Evolutionary conservation across 768 basidiomycete genomes (phyloP), one percentile per base, ranked within the genome.

Genomic region (Leccinum barrowsii): DNA sequence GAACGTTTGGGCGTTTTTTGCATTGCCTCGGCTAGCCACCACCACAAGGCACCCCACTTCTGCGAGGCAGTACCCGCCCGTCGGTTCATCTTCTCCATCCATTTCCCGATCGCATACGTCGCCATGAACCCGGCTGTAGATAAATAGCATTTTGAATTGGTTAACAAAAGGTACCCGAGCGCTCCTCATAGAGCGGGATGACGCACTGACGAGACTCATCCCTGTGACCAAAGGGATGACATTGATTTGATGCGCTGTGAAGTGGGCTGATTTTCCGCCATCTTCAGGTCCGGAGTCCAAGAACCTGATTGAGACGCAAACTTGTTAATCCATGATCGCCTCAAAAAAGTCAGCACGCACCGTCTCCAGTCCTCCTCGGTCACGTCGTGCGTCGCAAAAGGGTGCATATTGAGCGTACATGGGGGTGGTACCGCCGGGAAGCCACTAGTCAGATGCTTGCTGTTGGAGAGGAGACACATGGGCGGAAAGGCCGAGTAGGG

Each of bases 391-490:
- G 24, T 26, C 0, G 26, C 26, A 26, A 26, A 26, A 26, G 26
- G 26, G 26, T 26, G 26, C 0, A 26, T 7, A 26, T 26, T 26
- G 26, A 26, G 26, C 28, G 59, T 56, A 5, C 76, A 73, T 3
- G 78, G 77, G 1, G 83, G 83, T 0, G 77, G 73, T 5, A 76
- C 37, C 12, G 64, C 59, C 0, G 78, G 78, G 65, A 84, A 84
- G 1, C 83, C 82, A 8, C 70, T 67, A 37, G 67, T 66, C 47
- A 85, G 53, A 1, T 59, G 52, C 4, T 63, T 49, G 42, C 40
- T n/a, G 21, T 73, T 72, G 13, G 71, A 72, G 21, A 70, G 57
- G 35, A 72, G 50, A 59, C 64, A 67, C 26, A 26, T 70, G 34
- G 72, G 55, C 30, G 64, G 68, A 56, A 72, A 72, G 4, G 62